Base-by-base conservation (phyloP, 1,139 yeast species). In the Saccharomyces uvarum region DNA sequence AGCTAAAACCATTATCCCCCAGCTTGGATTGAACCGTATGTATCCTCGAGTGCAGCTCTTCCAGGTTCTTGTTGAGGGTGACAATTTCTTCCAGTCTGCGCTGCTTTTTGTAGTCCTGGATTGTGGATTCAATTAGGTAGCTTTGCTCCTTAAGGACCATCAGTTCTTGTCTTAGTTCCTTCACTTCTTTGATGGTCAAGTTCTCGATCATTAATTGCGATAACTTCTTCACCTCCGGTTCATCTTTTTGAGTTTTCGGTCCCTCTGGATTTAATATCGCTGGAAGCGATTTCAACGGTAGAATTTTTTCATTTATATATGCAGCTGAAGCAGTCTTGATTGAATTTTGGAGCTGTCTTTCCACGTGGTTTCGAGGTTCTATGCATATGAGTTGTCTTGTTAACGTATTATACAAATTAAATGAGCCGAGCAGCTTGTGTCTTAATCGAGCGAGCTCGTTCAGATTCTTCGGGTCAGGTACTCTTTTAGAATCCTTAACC, bases 81-180 rank as follows among this genome's bases (percentile, higher is more conserved):
- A 73, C 75, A 50, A 89, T 71, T 65, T 89, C 97, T 59, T 90
- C 97, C 66, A 88, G 89, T 59, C 82, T 80, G 48, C 97, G 74
- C 54, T 80, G 81, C 59, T 76, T 77, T 56, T 85, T 88, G 48
- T 85, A 81, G 19, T 78, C 81, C 3, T 76, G 74, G 21, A 87
- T 78, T 77, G 85, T 79, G 26, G 79, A 77, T 55, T 82, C 81
- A 2, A 91, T 83, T 58, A 91, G 70, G 62, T 81, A 89, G 64
- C 77, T 77, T 65, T 91, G 98, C 65, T 91, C 97, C 60, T 86
- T 86, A 70, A 89, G 74, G 13, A 91, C 97, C 85, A 90, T 86
- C 55, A 91, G 70, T 61, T 86, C 86, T 62, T 89, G 95, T 54
- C 95, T 75, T 41, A 79, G 71, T 55, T 77, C 78, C 53, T 88